Conservation (phyloP, 2,329 filamentous ascomycete species). For the Mollisia scopiformis region DNA sequence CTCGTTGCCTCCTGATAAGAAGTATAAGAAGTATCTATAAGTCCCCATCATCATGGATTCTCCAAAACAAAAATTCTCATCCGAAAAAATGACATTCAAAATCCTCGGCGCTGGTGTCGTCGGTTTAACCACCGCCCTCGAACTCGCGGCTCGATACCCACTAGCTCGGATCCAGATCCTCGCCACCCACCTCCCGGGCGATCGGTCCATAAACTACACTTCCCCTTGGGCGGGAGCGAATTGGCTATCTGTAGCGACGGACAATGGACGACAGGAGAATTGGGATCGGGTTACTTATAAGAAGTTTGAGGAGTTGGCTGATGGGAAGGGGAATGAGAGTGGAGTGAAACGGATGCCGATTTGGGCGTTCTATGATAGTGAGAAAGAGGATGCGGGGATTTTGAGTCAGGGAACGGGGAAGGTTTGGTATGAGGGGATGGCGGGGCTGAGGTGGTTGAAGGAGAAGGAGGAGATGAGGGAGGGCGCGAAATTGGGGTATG, state of each 20-base stretch:
- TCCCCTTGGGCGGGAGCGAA: slow-evolving; percentile 82
- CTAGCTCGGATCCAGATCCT: slow-evolving; percentile 66
- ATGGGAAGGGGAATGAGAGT: slow-evolving; percentile 14
- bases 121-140: slow-evolving; percentile 65
- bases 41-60: background rate
- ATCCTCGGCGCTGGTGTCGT: slow-evolving; percentile 57
- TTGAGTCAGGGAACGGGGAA: slow-evolving; percentile 22
- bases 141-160: slow-evolving; percentile 55
- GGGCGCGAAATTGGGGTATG: slow-evolving; percentile 72
- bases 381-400: slow-evolving; percentile 19
- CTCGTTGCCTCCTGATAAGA: background rate
- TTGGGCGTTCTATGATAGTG: slow-evolving; percentile 15
- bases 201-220: slow-evolving; percentile 86
- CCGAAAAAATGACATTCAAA: slow-evolving; percentile 2
- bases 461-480: slow-evolving; percentile 53
- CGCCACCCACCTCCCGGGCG: slow-evolving; percentile 88
- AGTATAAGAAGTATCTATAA: background rate
- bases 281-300: slow-evolving; percentile 61
- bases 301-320: slow-evolving; percentile 61
- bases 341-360: slow-evolving; percentile 19
- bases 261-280: slow-evolving; percentile 62
- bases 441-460: slow-evolving; percentile 55
- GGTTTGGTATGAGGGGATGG: slow-evolving; percentile 47
- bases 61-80: background rate
- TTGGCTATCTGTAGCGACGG: slow-evolving; percentile 52